Evolutionary conservation across 2,329 filamentous ascomycete genomes (phyloP), one percentile per base, ranked within the genome.

Genomic region (Ophiocordyceps camponoti-saundersi): DNA sequence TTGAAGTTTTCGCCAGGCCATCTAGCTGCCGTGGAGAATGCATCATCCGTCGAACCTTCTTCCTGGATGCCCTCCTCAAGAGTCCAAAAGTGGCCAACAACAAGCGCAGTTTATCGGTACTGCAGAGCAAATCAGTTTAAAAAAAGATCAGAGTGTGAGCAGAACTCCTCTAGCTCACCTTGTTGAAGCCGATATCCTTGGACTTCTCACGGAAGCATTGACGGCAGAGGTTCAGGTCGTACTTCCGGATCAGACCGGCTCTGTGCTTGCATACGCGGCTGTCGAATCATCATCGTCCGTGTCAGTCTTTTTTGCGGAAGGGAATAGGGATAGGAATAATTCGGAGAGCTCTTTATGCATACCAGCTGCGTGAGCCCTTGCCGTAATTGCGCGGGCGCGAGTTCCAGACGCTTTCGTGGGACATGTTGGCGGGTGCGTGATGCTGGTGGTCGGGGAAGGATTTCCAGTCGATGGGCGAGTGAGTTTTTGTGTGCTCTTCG

Each of bases 221-320:
- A 77, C 80, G 79, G 78, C 80, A 84, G 66, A 84, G 79, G 72
- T 94, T 87, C 61, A 95, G 79, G 67, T 92, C 90, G 77, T 98
- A 98, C 78, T 98, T 98, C 78, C 92, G 89, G 81, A 98, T 95
- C 61, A 98, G 82, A 93, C 92, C 92, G 65, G 92, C 90, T 67
- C 79, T 82, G 85, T 98, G 90, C 67, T 88, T 87, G 86, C 75
- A 79, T 65, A 79, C 73, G 55, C 75, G 75, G 75, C 75, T 79
- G 43, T n/a, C 8, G 21, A 54, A 39, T 29, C 26, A 29, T 11
- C 26, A 51, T 18, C n/a, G 20, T 16, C 44, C 34, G 13, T 16
- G 41, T 48, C 29, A 44, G 44, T 15, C 10, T 11, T 40, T 18
- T 29, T 29, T 2, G 26, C 26, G 26, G 11, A 10, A 40, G 20